Evolutionary conservation across 257 asterid species (phyloP), one percentile per base, ranked within the genome.

Genomic region (Solanum rostratum): DNA sequence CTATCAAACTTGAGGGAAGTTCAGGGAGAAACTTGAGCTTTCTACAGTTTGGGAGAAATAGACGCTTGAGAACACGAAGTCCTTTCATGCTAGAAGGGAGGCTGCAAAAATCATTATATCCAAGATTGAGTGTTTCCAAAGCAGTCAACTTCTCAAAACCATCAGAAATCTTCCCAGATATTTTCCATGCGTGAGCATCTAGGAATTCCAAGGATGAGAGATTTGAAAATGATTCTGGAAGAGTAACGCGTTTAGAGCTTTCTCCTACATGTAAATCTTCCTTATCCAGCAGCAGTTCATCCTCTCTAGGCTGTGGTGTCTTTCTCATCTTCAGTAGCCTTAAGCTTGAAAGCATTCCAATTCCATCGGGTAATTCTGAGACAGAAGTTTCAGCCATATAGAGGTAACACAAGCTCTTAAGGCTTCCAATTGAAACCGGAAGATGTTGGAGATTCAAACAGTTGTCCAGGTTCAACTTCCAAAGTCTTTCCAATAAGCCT

Each of bases 171-270:
- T 84, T 70, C n/a, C 87, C 89, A 16, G 83, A 54, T 65, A 88
- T 86, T 52, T 86, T 88, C 71, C 89, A 88, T 49, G 85, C 90
- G 10, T 84, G 80, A 76, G 88, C 89, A 81, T 88, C 79, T 55
- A 88, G 79, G 55, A 84, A 85, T 78, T 74, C 59, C 52, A 88
- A 73, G 73, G 41, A 63, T 52, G 87, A 84, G 53, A 86, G 89
- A 16, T 84, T 86, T 13, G 85, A 82, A 82, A 88, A 86, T 69
- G 90, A 88, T 71, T 68, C 54, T 29, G 90, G 90, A 88, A 88
- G 86, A 59, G 84, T 81, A 46, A 81, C 18, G 16, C 57, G 27
- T 60, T 46, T 81, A 24, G 76, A 62, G 29, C 73, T 54, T 74
- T 46, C 71, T 80, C 52, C 66, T 52, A 20, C 24, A 10, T 33